Conservation (phyloP, 2,329 filamentous ascomycete genomes). For the Sporothrix brunneoviolacea region DNA sequence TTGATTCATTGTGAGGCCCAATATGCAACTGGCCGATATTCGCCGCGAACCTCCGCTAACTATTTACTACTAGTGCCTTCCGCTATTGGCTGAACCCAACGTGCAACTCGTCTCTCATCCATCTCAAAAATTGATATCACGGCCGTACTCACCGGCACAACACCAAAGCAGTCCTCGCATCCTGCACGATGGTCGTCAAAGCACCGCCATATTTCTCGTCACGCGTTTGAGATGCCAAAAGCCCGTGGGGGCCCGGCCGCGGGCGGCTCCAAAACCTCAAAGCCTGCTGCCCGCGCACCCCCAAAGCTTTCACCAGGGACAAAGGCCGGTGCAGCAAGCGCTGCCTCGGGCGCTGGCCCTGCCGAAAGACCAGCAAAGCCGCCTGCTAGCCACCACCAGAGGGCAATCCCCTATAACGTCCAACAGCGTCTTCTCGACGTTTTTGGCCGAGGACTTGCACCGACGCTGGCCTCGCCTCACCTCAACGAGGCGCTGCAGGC, state of each 20-base stretch:
- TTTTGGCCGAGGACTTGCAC: constrained; percentile 60
- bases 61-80: no score
- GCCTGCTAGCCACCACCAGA: constrained; percentile 3
- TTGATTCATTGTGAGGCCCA: no score
- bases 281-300: constrained; percentile 4
- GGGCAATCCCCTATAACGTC: neutral
- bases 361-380: neutral
- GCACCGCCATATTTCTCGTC: no score
- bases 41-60: no score
- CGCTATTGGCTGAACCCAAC: no score
- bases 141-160: no score
- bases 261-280: constrained; percentile 5
- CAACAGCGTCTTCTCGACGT: constrained; percentile 52
- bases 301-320: neutral
- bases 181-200: no score
- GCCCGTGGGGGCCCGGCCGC: neutral
- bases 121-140: no score
- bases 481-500: constrained; percentile 61
- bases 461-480: constrained; percentile 38
- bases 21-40: no score
- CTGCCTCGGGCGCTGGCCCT: neutral
- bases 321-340: neutral
- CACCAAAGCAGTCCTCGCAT: no score
- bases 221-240: no score
- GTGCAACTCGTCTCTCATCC: no score